Conservation (phyloP, 2,329 filamentous ascomycete species). For the Xylariaceae sp. region DNA sequence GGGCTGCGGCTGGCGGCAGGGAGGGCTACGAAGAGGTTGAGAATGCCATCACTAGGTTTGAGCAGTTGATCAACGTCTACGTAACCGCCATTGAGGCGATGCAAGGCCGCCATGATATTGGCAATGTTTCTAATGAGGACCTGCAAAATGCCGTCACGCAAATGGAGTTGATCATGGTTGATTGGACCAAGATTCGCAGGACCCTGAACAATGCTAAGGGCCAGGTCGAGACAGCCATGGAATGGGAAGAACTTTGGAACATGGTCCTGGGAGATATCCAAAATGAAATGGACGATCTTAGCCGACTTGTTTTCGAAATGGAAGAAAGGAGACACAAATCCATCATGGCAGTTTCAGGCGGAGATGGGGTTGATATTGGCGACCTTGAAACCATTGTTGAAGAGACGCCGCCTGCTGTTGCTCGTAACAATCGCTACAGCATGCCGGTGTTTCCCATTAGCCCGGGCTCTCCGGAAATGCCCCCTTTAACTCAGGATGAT, state of each 20-base stretch:
- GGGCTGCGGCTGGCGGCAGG: conserved; percentile 83
- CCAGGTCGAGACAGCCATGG: conserved; percentile 96
- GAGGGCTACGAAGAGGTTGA: conserved; percentile 73
- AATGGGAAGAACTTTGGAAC: conserved; percentile 98
- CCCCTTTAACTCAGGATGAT: conserved; percentile 68
- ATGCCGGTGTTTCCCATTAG: conserved; percentile 60
- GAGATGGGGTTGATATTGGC: conserved; percentile 71
- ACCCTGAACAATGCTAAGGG: conserved; percentile 75
- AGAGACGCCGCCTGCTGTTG: conserved; percentile 61
- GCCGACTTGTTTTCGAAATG: conserved; percentile 89
- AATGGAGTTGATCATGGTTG: conserved; percentile 81
- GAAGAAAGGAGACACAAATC: conserved; percentile 88
- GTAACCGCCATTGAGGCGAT: conserved; percentile 90
- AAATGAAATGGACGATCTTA: conserved; percentile 74
- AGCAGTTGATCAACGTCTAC: conserved; percentile 86
- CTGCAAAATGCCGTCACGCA: conserved; percentile 73
- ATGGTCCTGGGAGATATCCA: conserved; percentile 90
- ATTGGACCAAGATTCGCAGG: conserved; percentile 78
- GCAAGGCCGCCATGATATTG: conserved; percentile 73
- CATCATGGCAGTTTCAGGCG: conserved; percentile 57
- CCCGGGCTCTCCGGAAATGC: conserved; percentile 56
- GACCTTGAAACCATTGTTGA: conserved; percentile 93
- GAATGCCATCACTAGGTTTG: conserved; percentile 75
- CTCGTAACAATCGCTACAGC: conserved; percentile 64
- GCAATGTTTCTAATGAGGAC: conserved; percentile 64